phyloP scores from a whole-genome alignment of 148 eudicot genomes.

The Rhododendron ferrugineum region DNA sequence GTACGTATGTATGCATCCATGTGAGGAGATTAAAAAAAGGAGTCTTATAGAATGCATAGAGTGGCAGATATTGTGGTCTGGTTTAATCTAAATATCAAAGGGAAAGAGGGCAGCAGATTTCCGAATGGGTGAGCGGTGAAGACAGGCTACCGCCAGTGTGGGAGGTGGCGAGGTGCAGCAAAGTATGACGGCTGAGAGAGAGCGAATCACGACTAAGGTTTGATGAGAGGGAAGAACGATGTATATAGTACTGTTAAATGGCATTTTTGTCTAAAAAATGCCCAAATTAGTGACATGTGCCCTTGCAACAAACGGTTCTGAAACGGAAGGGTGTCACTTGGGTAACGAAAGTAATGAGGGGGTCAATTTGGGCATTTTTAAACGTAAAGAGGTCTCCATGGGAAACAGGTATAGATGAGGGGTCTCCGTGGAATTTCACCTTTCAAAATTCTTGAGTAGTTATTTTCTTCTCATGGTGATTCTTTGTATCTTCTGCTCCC shows the following conservation, averaged over 20 bases:
- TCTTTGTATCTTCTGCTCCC: neutral
- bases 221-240: neutral
- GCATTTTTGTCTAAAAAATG: neutral
- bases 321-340: neutral
- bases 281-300: neutral
- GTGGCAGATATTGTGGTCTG: no score
- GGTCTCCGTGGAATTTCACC: neutral
- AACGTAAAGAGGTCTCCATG: neutral
- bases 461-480: constrained; percentile 2
- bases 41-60: neutral
- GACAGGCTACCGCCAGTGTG: neutral
- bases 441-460: neutral
- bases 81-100: no score
- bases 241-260: neutral
- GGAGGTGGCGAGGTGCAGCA: neutral
- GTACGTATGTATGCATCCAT: neutral
- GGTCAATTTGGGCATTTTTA: neutral
- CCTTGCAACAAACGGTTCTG: neutral
- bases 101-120: neutral
- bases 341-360: no score
- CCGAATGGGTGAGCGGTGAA: neutral
- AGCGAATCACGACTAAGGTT: neutral
- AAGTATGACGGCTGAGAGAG: neutral
- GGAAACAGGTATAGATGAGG: neutral
- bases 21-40: neutral